Evolutionary conservation across 192 early-diverging fungal genomes (phyloP).

Genomic region (Gaertneriomyces sp.): DNA sequence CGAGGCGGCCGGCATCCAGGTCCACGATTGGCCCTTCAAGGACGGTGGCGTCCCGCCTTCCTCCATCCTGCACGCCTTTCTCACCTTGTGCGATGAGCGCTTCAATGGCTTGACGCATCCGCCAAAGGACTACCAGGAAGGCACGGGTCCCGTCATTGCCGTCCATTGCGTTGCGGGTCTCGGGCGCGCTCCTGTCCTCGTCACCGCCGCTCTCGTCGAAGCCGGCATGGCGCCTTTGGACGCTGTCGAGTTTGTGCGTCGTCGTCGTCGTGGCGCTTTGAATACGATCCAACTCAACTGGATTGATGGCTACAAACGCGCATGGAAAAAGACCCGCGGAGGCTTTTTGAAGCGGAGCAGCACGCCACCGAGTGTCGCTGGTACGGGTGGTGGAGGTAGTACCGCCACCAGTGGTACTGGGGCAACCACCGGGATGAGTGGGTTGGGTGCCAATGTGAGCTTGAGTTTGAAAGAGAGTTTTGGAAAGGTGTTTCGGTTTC

Average conservation of each 20-base stretch:
- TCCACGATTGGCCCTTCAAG: slow-evolving; percentile 88
- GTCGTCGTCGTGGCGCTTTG: slow-evolving; percentile 68
- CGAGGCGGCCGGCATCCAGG: slow-evolving; percentile 58
- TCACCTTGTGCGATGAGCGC: slow-evolving; percentile 61
- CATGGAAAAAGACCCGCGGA: slow-evolving; percentile 5
- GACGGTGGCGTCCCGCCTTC: slow-evolving; percentile 63
- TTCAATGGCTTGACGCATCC: slow-evolving; percentile 35
- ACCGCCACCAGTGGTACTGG: no score
- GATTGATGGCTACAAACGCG: slow-evolving; percentile 30
- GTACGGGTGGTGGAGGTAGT: no score
- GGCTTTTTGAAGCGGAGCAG: slow-evolving; percentile 4
- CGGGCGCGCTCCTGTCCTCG: slow-evolving; percentile 91
- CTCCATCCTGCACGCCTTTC: slow-evolving; percentile 48
- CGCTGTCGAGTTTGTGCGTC: slow-evolving; percentile 65
- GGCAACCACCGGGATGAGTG: no score
- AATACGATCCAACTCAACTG: slow-evolving; percentile 64
- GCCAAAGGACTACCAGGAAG: slow-evolving; percentile 6
- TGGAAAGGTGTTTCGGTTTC: slow-evolving; percentile 6
- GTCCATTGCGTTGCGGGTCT: slow-evolving; percentile 95
- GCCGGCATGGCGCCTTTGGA: slow-evolving; percentile 73
- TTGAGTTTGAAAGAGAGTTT: slow-evolving; percentile 10
- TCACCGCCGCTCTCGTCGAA: slow-evolving; percentile 76
- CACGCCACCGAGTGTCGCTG: background rate
- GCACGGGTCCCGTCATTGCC: slow-evolving; percentile 15
- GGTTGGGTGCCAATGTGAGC: background rate